Evolutionary conservation across 23 red algal species (phyloP).

Genomic region (Rhodosorus marinus): DNA sequence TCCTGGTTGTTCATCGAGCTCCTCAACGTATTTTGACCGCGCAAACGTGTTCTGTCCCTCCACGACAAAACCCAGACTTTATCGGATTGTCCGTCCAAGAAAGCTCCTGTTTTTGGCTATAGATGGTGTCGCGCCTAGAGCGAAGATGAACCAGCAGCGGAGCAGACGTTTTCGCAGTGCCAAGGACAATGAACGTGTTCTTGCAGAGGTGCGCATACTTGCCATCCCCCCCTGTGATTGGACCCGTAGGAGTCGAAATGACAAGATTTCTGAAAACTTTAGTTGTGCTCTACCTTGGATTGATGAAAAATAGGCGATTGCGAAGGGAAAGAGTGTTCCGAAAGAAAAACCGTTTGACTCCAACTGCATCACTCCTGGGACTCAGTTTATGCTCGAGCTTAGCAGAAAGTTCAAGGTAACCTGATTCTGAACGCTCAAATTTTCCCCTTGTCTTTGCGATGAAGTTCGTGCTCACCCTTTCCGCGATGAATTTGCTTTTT

Average conservation of each 20-base stretch:
- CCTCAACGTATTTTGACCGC: background rate
- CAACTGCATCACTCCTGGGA: conserved; percentile 97
- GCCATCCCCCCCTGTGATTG: too few relatives aligned
- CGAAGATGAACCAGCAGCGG: conserved; percentile 99
- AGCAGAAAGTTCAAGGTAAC: conserved; percentile 42
- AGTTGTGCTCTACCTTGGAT: too few relatives aligned
- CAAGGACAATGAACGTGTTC: conserved; percentile 31
- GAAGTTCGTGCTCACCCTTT: too few relatives aligned
- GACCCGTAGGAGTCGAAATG: too few relatives aligned
- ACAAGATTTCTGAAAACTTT: too few relatives aligned
- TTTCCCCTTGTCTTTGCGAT: too few relatives aligned
- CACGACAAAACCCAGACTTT: too few relatives aligned
- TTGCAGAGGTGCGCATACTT: conserved; percentile 54
- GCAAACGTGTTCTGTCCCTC: too few relatives aligned
- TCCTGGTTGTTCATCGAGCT: background rate
- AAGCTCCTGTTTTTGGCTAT: conserved; percentile 85
- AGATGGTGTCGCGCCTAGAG: conserved; percentile 90
- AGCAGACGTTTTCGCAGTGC: conserved; percentile 73
- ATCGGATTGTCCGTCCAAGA: conserved; percentile 64
- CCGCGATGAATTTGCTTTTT: too few relatives aligned
- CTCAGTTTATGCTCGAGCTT: conserved; percentile 66
- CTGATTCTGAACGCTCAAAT: too few relatives aligned
- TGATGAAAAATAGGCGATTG: too few relatives aligned
- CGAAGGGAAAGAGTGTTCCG: conserved; percentile 1
- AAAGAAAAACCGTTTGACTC: conserved; percentile 51